Base-by-base conservation (phyloP, 2,329 filamentous ascomycete species). In the Monilinia aucupariae region DNA sequence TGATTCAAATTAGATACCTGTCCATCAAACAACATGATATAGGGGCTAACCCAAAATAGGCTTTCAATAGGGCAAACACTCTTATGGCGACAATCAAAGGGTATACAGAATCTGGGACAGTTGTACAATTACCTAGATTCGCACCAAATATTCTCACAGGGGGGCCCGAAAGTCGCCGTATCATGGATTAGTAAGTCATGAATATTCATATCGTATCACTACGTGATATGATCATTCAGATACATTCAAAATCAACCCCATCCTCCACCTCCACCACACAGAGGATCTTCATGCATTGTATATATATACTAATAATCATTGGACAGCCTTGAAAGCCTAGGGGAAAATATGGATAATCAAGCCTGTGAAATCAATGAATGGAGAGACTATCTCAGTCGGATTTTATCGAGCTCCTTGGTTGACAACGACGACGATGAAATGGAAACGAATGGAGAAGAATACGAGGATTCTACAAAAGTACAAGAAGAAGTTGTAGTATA, bases 401-500 rank as follows among this genome's bases (percentile, higher is more conserved):
- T 93, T 25, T 80, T 97, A 12, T 77, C 89, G 13, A 82, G 86
- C 65, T 85, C 90, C 0, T 80, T 97, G 1, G 85, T 97, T 22
- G 94, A 97, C 69, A 86, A 94, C 71, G 91, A 94, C 71, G 91
- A 96, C 48, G 85, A 85, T 20, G 79, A 78, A n/a, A 76, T 82
- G 12, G 91, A 96, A 64, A 82, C 86, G 2, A 93, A 91, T 13
- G 94, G 94, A 30, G 88, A 97, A 64, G 94, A 97, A 73, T 94
- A 96, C 66, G 89, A 91, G 68, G 85, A 90, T 39, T 96, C 93
- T 0, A 91, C 92, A 0, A 90, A 90, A 73, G 83, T 88, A 52
- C 93, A 97, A 75, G 93, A 97, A 65, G 86, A 96, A 72, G 83
- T 97, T 49, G 90, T 93, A 75, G 90, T 90, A 8, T 96, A 96